Conservation (phyloP, 176 grass and related monocot species). For the Guadua angustifolia region DNA sequence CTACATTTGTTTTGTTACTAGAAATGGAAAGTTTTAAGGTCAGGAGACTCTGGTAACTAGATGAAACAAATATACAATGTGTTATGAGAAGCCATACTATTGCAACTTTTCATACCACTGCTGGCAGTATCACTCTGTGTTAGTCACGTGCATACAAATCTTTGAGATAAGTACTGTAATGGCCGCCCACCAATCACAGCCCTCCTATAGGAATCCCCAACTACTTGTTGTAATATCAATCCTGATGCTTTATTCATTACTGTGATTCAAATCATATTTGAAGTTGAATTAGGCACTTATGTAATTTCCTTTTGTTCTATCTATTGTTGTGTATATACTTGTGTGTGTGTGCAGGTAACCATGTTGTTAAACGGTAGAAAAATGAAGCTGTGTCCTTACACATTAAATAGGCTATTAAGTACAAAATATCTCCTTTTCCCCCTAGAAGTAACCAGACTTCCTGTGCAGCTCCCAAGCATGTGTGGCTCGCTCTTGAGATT, state of each 20-base stretch:
- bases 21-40: not conserved
- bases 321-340: not conserved
- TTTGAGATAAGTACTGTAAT: constrained; percentile 7
- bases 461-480: not conserved
- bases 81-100: not conserved
- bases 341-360: not conserved
- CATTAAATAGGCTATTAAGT: not conserved
- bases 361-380: not conserved
- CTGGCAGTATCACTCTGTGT: not conserved
- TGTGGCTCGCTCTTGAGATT: not conserved
- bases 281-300: no score
- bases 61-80: not conserved
- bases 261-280: no score
- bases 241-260: not conserved
- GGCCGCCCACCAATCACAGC: not conserved
- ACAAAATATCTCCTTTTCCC: no score
- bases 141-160: constrained; percentile 3
- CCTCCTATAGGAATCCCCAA: not conserved
- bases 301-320: not conserved
- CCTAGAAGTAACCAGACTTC: no score
- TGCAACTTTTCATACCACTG: constrained; percentile 5
- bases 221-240: not conserved
- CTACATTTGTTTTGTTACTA: not conserved
- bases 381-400: not conserved
- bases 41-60: not conserved